These are phyloP conservation scores for Rhamnella rubrinervis DNA, from an alignment of 331 rosid species.

Conservation along the genomic window DNA sequence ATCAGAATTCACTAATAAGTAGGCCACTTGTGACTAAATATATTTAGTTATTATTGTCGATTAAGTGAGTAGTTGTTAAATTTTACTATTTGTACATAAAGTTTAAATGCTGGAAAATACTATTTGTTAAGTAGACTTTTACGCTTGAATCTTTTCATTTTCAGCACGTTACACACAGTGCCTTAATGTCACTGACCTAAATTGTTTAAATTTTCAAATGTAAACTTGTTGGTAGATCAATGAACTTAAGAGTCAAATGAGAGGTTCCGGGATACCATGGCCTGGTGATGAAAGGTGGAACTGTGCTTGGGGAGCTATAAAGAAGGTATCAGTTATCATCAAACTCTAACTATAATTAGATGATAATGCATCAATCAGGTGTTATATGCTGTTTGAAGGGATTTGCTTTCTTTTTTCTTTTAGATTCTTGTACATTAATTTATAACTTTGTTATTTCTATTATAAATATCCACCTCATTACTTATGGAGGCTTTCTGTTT, in stretches of 20 bases:
- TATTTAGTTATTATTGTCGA: too few species aligned
- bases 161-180: too few species aligned
- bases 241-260: slow-evolving; percentile 30
- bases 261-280: slow-evolving; percentile 35
- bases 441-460: too few species aligned
- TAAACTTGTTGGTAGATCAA: slow-evolving; percentile 12
- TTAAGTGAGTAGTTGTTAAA: neutral
- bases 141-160: too few species aligned
- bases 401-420: neutral
- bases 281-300: slow-evolving; percentile 40
- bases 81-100: neutral
- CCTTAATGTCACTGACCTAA: neutral
- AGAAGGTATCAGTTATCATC: slow-evolving; percentile 25
- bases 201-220: neutral
- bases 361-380: neutral
- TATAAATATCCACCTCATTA: too few species aligned
- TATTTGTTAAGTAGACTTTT: too few species aligned
- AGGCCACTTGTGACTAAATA: too few species aligned
- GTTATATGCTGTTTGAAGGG: neutral
- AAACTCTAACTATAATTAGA: neutral
- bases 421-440: too few species aligned
- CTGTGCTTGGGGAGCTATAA: slow-evolving; percentile 41
- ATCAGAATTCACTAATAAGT: too few species aligned
- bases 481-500: too few species aligned
- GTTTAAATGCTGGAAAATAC: too few species aligned